These are phyloP conservation scores for Chaetomium sp. DNA, from an alignment of 2,329 filamentous ascomycete genomes.

Conservation along the genomic window DNA sequence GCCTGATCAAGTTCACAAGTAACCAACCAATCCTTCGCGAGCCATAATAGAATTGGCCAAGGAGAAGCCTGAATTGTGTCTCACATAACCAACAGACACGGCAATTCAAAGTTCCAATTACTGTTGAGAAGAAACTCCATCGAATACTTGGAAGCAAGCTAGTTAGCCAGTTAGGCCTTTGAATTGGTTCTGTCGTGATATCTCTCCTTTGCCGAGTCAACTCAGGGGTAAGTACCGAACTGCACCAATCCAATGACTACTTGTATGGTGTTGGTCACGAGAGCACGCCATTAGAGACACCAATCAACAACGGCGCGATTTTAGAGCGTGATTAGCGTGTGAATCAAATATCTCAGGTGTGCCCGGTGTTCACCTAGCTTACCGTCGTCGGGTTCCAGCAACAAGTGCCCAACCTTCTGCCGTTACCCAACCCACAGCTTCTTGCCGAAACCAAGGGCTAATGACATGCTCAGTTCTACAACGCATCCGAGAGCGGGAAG, in stretches of 20 bases:
- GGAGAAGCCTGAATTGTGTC: not conserved
- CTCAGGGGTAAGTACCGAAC: not conserved
- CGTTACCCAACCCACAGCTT: constrained; percentile 2
- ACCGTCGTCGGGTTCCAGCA: constrained; percentile 9
- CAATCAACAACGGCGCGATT: not conserved
- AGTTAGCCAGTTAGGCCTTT: not conserved
- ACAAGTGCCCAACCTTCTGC: not conserved
- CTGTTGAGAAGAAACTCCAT: not conserved
- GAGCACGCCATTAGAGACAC: not conserved
- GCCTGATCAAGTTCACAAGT: not conserved
- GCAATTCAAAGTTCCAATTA: not conserved
- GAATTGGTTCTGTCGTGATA: not conserved
- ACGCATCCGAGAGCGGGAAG: not conserved
- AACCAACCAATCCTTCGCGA: not conserved
- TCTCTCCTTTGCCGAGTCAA: not conserved
- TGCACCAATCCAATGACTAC: not conserved
- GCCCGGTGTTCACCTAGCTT: not conserved
- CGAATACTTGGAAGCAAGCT: not conserved
- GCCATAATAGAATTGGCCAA: not conserved
- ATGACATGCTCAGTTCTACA: not conserved
- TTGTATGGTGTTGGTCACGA: not conserved
- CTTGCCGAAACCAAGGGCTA: not conserved
- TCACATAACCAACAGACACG: not conserved
- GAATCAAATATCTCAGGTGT: not conserved
- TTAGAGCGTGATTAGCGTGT: not conserved